These are phyloP conservation scores for Chaetothyriales sp. DNA, from an alignment of 2,329 filamentous ascomycete genomes.

Conservation along the genomic window DNA sequence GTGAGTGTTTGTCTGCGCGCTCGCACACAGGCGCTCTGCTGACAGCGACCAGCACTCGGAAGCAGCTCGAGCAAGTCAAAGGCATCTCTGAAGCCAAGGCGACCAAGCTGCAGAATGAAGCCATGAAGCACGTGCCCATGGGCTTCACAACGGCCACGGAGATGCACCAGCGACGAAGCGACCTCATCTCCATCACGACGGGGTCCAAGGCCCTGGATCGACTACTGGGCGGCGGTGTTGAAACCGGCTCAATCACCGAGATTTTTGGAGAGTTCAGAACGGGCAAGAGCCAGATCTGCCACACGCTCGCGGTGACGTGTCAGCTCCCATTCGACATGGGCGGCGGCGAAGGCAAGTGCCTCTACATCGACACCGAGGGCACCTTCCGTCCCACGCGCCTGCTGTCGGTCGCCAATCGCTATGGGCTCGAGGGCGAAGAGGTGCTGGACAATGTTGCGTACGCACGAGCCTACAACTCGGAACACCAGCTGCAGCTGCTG, in stretches of 20 bases:
- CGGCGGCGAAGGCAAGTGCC: conserved; percentile 91
- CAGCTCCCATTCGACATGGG: conserved; percentile 98
- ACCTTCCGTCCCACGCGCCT: conserved; percentile 89
- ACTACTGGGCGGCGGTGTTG: conserved; percentile 80
- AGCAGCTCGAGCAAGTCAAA: conserved; percentile 85
- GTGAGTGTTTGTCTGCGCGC: conserved; percentile 28
- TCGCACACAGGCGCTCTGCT: not conserved
- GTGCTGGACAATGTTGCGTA: conserved; percentile 98
- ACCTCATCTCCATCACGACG: conserved; percentile 94
- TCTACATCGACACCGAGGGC: conserved; percentile 97
- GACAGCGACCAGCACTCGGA: conserved; percentile 40
- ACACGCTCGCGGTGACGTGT: conserved; percentile 95
- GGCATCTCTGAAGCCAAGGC: conserved; percentile 97
- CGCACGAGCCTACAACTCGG: conserved; percentile 93
- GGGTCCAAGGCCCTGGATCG: conserved; percentile 97
- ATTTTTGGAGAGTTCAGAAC: conserved; percentile 97
- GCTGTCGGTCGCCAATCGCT: conserved; percentile 83
- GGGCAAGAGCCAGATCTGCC: conserved; percentile 96
- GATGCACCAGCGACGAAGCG: conserved; percentile 93
- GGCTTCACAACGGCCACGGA: conserved; percentile 97
- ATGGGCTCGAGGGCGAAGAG: conserved; percentile 88
- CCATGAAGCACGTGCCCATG: conserved; percentile 93
- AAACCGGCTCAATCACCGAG: conserved; percentile 95
- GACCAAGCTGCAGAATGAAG: conserved; percentile 77
- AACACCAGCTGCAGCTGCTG: conserved; percentile 88